These are phyloP conservation scores for Linnemannia zychae DNA, from an alignment of 192 early-diverging fungal species.

Conservation along the genomic window DNA sequence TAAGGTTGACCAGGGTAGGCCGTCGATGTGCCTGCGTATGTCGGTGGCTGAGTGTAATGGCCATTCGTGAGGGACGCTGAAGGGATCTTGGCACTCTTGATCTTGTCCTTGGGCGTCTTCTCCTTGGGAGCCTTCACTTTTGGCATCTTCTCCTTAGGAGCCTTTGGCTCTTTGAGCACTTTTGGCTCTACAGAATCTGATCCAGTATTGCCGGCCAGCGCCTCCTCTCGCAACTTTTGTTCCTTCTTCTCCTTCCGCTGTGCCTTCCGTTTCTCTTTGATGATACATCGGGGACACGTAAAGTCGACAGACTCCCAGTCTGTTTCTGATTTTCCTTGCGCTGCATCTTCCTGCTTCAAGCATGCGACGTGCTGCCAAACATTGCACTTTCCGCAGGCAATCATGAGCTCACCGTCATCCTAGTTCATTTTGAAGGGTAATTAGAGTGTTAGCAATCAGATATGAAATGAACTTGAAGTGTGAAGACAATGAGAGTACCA, in stretches of 20 bases:
- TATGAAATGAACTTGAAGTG: not conserved
- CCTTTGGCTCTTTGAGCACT: not conserved
- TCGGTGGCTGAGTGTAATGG: not conserved
- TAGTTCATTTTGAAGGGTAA: slow-evolving; percentile 11
- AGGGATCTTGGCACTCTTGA: not conserved
- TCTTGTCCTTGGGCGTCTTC: slow-evolving; percentile 5
- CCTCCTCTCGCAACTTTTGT: slow-evolving; percentile 35
- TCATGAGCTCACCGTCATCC: slow-evolving; percentile 80
- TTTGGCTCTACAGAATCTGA: not conserved
- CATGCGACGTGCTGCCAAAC: slow-evolving; percentile 83
- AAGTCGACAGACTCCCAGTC: slow-evolving; percentile 65
- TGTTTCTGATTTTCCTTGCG: slow-evolving; percentile 30
- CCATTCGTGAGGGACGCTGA: not conserved
- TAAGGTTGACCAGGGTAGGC: slow-evolving; percentile 12
- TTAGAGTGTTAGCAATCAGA: not conserved
- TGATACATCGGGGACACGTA: slow-evolving; percentile 62
- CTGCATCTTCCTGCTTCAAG: slow-evolving; percentile 57
- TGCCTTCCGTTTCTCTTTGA: slow-evolving; percentile 29
- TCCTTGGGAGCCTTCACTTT: not conserved
- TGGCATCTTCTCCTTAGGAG: not conserved
- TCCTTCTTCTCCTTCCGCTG: slow-evolving; percentile 38
- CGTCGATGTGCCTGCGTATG: not conserved
- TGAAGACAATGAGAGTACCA: not conserved
- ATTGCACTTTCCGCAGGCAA: slow-evolving; percentile 75
- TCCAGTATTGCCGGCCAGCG: not conserved